phyloP scores from a whole-genome alignment of 2,329 filamentous ascomycete genomes.

The Dactylellina leptospora region DNA sequence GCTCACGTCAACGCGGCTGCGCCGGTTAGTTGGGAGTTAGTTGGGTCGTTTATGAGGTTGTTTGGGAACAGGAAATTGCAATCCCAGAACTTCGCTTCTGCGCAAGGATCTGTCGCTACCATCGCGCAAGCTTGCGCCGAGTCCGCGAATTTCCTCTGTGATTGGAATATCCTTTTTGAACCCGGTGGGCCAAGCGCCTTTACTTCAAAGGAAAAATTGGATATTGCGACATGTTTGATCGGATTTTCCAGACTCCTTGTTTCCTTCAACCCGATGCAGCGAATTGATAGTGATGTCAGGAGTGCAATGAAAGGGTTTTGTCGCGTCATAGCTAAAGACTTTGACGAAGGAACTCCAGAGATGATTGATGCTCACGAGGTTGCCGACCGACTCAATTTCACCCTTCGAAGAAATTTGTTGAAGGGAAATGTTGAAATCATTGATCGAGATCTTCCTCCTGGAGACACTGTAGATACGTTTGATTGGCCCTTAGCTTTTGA shows the following conservation, averaged over 20 bases:
- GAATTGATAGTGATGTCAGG: slow-evolving; percentile 3
- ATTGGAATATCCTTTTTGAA: slow-evolving; percentile 8
- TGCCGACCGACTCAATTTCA: slow-evolving; percentile 17
- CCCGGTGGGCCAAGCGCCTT: not conserved
- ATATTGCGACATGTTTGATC: not conserved
- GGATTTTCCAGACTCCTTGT: slow-evolving; percentile 18
- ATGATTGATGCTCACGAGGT: slow-evolving; percentile 27
- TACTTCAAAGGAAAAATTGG: not conserved
- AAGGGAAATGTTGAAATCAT: slow-evolving; percentile 23
- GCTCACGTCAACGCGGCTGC: not conserved
- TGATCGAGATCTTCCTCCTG: slow-evolving; percentile 13
- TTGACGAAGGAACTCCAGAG: not conserved
- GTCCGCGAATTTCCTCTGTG: slow-evolving; percentile 2
- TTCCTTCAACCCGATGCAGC: slow-evolving; percentile 24
- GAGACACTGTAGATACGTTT: not conserved
- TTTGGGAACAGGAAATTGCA: slow-evolving; percentile 3
- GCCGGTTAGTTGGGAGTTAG: not conserved
- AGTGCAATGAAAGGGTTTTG: slow-evolving; percentile 2
- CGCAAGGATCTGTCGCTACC: not conserved
- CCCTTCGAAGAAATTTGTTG: slow-evolving; percentile 2
- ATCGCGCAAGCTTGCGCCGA: slow-evolving; percentile 19
- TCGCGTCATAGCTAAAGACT: not conserved
- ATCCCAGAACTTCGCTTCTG: not conserved
- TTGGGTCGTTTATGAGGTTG: slow-evolving; percentile 9
- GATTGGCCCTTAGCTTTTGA: slow-evolving; percentile 20